phyloP scores from a whole-genome alignment of 2,329 filamentous ascomycete genomes.

The Penicillium occitanis region DNA sequence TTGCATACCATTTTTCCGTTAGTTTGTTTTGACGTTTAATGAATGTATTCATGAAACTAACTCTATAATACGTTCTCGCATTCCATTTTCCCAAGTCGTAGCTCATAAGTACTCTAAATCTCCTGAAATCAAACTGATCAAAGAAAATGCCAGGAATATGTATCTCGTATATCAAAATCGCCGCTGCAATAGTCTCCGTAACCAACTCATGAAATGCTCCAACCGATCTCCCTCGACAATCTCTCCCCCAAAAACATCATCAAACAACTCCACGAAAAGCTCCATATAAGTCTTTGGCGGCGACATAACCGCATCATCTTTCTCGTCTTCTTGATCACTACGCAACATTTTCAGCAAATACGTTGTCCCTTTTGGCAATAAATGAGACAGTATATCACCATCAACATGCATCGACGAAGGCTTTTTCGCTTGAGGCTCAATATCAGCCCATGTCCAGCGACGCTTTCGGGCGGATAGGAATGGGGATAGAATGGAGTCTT shows the following conservation, averaged over 20 bases:
- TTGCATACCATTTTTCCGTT: not conserved
- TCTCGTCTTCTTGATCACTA: conserved; percentile 23
- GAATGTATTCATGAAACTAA: not conserved
- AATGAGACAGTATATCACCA: conserved; percentile 62
- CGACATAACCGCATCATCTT: not conserved
- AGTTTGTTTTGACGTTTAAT: not conserved
- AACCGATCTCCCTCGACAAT: conserved; percentile 25
- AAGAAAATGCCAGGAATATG: not conserved
- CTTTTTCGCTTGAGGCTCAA: conserved; percentile 44
- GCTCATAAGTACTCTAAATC: not conserved
- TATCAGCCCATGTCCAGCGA: conserved; percentile 29
- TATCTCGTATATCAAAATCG: conserved; percentile 21
- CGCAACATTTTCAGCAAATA: conserved; percentile 35
- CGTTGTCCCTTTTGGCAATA: conserved; percentile 47
- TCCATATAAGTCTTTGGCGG: conserved; percentile 32
- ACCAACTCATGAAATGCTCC: conserved; percentile 36
- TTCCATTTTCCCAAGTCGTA: not conserved
- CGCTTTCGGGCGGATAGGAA: conserved; percentile 42
- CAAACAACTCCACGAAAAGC: conserved; percentile 48
- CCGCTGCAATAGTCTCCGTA: conserved; percentile 33
- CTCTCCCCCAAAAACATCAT: conserved; percentile 23
- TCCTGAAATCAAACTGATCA: not conserved
- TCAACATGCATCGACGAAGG: conserved; percentile 62
- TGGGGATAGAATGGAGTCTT: conserved; percentile 51
- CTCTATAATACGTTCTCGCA: not conserved